A percentile compares a stretch with the other conserved stretches of the same genome.
Evolutionary conservation across 1,284 basidiomycete genomes (phyloP).

Genomic region (Trametes versicolor): DNA sequence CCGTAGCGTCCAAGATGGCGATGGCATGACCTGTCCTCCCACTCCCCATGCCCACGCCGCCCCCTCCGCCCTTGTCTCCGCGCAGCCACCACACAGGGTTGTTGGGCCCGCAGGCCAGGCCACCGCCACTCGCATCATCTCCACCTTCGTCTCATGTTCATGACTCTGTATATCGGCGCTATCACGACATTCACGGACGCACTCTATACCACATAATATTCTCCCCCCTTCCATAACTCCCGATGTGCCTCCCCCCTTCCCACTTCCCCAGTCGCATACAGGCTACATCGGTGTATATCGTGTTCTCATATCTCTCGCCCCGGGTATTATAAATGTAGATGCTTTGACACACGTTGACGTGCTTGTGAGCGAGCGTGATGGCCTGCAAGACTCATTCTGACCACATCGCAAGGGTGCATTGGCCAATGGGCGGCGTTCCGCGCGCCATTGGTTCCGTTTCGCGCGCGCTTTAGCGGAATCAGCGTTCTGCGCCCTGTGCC

Average conservation of each 20-base stretch:
- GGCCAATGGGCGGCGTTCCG: conserved; percentile 17
- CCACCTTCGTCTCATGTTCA: conserved; percentile 32
- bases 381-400: conserved; percentile 11
- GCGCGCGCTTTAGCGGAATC: conserved; percentile 1
- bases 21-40: conserved; percentile 60
- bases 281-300: conserved; percentile 36
- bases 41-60: conserved; percentile 24
- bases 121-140: conserved; percentile 30
- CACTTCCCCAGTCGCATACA: conserved; percentile 24
- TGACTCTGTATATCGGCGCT: conserved; percentile 34
- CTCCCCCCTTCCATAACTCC: conserved; percentile 33
- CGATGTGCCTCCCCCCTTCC: conserved; percentile 31
- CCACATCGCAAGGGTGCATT: neutral
- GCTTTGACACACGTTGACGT: conserved; percentile 20
- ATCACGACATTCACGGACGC: conserved; percentile 42
- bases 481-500: neutral
- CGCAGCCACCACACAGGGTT: conserved; percentile 16
- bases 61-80: conserved; percentile 24
- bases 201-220: conserved; percentile 42
- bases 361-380: conserved; percentile 1
- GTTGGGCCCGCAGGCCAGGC: conserved; percentile 32
- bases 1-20: conserved; percentile 86
- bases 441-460: conserved; percentile 3
- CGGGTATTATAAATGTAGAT: conserved; percentile 40
- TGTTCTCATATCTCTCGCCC: conserved; percentile 33